Conservation (phyloP, 2,329 filamentous ascomycete species). For the Botrytis pseudocinerea region DNA sequence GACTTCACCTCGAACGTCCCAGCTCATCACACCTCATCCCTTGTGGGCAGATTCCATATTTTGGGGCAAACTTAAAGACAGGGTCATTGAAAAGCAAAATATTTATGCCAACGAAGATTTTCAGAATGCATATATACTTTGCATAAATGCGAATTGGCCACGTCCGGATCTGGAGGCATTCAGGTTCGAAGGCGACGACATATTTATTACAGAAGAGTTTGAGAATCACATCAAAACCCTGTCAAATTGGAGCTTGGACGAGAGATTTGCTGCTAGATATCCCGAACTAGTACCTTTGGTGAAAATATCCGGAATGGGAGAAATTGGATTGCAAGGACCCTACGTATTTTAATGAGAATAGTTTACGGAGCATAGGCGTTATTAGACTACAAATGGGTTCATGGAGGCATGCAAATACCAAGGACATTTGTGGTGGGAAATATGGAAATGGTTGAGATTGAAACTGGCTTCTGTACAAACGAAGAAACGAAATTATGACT, state of each 20-base stretch:
- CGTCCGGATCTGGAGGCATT: slow-evolving; percentile 31
- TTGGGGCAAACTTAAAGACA: slow-evolving; percentile 43
- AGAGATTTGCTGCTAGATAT: slow-evolving; percentile 33
- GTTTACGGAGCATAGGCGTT: neutral
- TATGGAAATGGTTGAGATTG: neutral
- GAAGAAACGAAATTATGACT: slow-evolving; percentile 2
- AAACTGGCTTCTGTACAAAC: neutral
- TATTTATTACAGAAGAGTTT: slow-evolving; percentile 31
- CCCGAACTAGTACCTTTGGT: slow-evolving; percentile 32
- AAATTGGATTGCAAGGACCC: neutral
- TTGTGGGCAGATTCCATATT: slow-evolving; percentile 41
- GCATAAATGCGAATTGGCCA: slow-evolving; percentile 44
- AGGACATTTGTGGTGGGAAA: neutral
- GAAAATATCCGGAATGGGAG: neutral
- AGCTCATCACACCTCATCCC: slow-evolving; percentile 41
- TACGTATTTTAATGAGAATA: neutral
- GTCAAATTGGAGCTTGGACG: slow-evolving; percentile 37
- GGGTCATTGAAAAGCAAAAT: slow-evolving; percentile 42
- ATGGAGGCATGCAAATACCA: slow-evolving; percentile 18
- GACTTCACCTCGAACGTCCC: slow-evolving; percentile 30
- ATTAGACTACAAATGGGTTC: neutral
- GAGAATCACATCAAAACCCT: slow-evolving; percentile 28
- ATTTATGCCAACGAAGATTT: slow-evolving; percentile 45
- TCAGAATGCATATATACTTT: slow-evolving; percentile 41
- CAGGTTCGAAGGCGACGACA: slow-evolving; percentile 31